Conservation (phyloP, 257 asterid species). For the Jacaranda mimosifolia region DNA sequence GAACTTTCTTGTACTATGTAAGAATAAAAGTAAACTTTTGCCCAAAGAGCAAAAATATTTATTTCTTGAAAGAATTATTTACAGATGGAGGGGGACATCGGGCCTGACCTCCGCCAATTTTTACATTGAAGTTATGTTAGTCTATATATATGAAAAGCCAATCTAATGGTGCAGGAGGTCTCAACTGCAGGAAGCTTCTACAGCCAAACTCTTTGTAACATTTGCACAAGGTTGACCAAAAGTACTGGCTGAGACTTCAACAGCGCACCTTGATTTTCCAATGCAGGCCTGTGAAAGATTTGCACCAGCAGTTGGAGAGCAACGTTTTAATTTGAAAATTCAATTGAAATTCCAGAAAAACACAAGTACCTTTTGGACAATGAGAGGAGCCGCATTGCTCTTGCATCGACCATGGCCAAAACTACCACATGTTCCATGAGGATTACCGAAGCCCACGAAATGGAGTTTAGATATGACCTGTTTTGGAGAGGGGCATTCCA, state of each 20-base stretch:
- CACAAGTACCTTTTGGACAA: slow-evolving; percentile 49
- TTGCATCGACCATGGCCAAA: slow-evolving; percentile 67
- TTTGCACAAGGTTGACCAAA: slow-evolving; percentile 78
- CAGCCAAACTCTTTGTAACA: slow-evolving; percentile 62
- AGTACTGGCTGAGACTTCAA: slow-evolving; percentile 53
- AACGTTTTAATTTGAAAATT: not conserved
- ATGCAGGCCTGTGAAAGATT: slow-evolving; percentile 60
- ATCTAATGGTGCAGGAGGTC: not conserved
- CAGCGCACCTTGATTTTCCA: slow-evolving; percentile 59
- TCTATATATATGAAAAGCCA: not conserved
- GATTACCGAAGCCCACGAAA: slow-evolving; percentile 77
- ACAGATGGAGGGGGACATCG: too few relatives aligned
- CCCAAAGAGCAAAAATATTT: not conserved
- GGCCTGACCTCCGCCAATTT: too few relatives aligned
- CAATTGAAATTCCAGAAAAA: not conserved
- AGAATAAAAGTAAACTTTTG: not conserved
- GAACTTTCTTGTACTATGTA: not conserved
- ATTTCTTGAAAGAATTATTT: too few relatives aligned
- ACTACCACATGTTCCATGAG: slow-evolving; percentile 69
- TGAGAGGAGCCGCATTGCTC: slow-evolving; percentile 49
- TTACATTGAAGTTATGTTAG: too few relatives aligned
- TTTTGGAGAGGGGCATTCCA: slow-evolving; percentile 58
- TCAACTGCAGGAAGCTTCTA: slow-evolving; percentile 69
- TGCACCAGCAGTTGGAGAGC: not conserved
- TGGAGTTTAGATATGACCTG: slow-evolving; percentile 63